Evolutionary conservation across 2,329 filamentous ascomycete species (phyloP), one percentile per base, ranked within the genome.

Genomic region (Penicillium sp.): DNA sequence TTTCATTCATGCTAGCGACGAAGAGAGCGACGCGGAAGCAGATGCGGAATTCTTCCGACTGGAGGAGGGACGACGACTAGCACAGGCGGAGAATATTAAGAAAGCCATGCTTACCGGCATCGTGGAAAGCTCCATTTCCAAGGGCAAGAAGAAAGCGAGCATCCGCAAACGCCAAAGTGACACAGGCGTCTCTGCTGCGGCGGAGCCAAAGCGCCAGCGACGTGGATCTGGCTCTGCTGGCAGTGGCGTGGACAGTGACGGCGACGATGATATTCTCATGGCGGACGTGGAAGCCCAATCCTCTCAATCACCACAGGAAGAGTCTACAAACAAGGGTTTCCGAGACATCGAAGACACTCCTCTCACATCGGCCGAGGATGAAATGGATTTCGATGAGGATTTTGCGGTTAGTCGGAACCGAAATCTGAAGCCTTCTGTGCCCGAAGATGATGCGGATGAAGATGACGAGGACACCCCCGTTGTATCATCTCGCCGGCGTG

Each of bases 1-100:
- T 37, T 93, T 86, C 66, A 89, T 99, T 49, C 84, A 88, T 55
- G 86, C 88, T 35, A 91, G 89, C 62, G 94, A 97, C 69, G 94
- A 97, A 51, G 92, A 96, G 63, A 87, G 83, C n/a, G 91, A 96
- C 67, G 85, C 83, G 31, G 90, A 92, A 45, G 83, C 85, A 54
- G 84, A 89, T 73, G 78, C 70, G 22, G 85, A 83, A 20, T 97
- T 97, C 74, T 97, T 93, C 73, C 85, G 82, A 2, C 81, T 84
- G 15, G 92, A 97, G 74, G 85, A 87, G 71, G 77, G 82, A 60
- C 79, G 88, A 56, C 80, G 89, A 47, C 80, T 84, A 60, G 82
- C 82, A 46, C 82, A 81, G 49, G 74, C 74, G 26, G 73, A 77
- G 29, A 75, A 77, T 15, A 77, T 84, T 54, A 76, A 77, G 53